Conservation (phyloP, 2,329 filamentous ascomycete genomes). For the Paraconiothyrium brasiliense region DNA sequence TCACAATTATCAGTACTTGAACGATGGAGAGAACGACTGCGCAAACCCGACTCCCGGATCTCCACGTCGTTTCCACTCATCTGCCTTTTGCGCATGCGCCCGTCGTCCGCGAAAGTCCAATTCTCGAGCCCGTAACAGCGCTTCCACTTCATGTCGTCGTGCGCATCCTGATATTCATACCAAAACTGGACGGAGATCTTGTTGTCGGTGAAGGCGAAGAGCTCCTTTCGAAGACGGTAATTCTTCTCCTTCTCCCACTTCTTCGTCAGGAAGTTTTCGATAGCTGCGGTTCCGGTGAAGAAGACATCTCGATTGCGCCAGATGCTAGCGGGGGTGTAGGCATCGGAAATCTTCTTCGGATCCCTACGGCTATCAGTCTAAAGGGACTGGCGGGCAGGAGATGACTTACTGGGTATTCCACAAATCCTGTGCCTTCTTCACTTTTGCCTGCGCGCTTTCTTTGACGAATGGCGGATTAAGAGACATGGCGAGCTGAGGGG, state of each 20-base stretch:
- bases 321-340: constrained; percentile 78
- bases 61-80: constrained; percentile 80
- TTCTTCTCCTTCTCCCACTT: constrained; percentile 79
- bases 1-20: constrained; percentile 17
- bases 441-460: constrained; percentile 76
- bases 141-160: constrained; percentile 70
- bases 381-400: background rate
- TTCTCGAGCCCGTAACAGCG: constrained; percentile 86
- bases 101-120: constrained; percentile 77
- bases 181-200: constrained; percentile 90
- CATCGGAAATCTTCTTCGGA: constrained; percentile 71
- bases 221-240: constrained; percentile 81
- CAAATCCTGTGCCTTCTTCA: constrained; percentile 82
- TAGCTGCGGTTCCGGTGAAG: constrained; percentile 72
- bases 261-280: constrained; percentile 71
- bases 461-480: constrained; percentile 76
- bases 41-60: constrained; percentile 61
- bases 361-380: constrained; percentile 58
- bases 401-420: constrained; percentile 77
- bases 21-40: background rate
- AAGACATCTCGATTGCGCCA: constrained; percentile 83
- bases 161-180: constrained; percentile 80
- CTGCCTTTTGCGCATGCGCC: constrained; percentile 76
- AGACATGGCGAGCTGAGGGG: constrained; percentile 46
- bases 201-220: constrained; percentile 79